These are phyloP conservation scores for Scheffersomyces segobiensis DNA, from an alignment of 1,139 yeast species.

Conservation along the genomic window DNA sequence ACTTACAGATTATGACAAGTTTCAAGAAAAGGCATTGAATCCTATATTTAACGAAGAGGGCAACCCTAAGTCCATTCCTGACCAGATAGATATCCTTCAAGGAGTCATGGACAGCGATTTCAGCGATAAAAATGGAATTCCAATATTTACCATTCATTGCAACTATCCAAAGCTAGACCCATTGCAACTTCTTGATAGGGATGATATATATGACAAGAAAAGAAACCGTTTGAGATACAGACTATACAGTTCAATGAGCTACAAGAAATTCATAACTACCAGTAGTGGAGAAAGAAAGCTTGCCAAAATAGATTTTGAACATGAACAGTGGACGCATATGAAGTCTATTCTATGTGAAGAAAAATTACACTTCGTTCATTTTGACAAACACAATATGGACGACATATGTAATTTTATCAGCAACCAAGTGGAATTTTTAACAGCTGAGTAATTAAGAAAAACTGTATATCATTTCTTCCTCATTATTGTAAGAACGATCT, in stretches of 20 bases:
- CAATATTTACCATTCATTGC: slow-evolving; percentile 37
- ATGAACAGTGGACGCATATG: slow-evolving; percentile 35
- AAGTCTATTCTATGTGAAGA: slow-evolving; percentile 28
- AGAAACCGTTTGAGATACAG: slow-evolving; percentile 28
- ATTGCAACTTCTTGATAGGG: slow-evolving; percentile 21
- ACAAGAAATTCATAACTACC: slow-evolving; percentile 10
- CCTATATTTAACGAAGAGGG: slow-evolving; percentile 7
- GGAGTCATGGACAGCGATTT: slow-evolving; percentile 18
- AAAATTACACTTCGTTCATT: slow-evolving; percentile 27
- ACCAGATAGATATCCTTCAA: slow-evolving; percentile 25
- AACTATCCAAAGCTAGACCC: slow-evolving; percentile 44
- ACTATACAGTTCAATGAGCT: slow-evolving; percentile 29
- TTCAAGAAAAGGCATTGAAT: slow-evolving; percentile 11
- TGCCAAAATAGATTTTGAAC: slow-evolving; percentile 31
- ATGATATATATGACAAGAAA: slow-evolving; percentile 29
- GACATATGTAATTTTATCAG: slow-evolving; percentile 28
- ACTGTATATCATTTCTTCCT: no score
- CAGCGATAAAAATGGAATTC: slow-evolving; percentile 14
- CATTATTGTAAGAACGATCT: no score
- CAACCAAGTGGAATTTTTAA: slow-evolving; percentile 32
- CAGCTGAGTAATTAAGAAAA: not conserved
- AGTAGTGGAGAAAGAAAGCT: slow-evolving; percentile 3
- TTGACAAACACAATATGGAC: slow-evolving; percentile 19
- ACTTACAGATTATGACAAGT: slow-evolving; percentile 25
- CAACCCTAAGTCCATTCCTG: slow-evolving; percentile 9